These are phyloP conservation scores for Hyaloperonospora brassicae DNA, from an alignment of 352 stramenopile species.

Conservation along the genomic window DNA sequence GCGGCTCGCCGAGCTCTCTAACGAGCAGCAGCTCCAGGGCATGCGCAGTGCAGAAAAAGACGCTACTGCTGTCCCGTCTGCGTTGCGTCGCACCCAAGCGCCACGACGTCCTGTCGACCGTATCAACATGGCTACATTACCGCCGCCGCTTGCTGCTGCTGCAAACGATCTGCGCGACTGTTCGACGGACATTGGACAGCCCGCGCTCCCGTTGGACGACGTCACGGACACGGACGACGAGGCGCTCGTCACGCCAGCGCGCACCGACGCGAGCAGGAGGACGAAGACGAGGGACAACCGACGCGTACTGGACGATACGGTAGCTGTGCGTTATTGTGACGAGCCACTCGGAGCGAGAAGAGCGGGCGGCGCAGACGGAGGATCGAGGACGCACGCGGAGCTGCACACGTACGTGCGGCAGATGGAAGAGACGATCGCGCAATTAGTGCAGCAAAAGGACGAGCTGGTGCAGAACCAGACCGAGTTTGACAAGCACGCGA, in stretches of 20 bases:
- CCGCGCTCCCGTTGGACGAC: slow-evolving; percentile 65
- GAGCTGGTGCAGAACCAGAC: slow-evolving; percentile 65
- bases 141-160: slow-evolving; percentile 36
- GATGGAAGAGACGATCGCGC: slow-evolving; percentile 73
- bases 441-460: slow-evolving; percentile 71
- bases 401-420: slow-evolving; percentile 68
- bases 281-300: not conserved
- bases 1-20: slow-evolving; percentile 64
- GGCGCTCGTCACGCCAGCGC: not conserved
- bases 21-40: slow-evolving; percentile 55
- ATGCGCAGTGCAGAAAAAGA: slow-evolving; percentile 19
- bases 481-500: slow-evolving; percentile 80
- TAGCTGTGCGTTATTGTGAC: too few species aligned
- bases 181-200: slow-evolving; percentile 69
- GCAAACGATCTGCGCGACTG: slow-evolving; percentile 53
- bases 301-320: too few species aligned
- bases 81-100: too few species aligned
- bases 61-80: slow-evolving; percentile 1
- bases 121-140: too few species aligned
- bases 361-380: slow-evolving; percentile 8
- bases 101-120: slow-evolving; percentile 1
- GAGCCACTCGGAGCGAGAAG: too few species aligned
- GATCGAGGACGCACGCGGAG: slow-evolving; percentile 33
- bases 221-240: slow-evolving; percentile 39
- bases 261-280: not conserved